Base-by-base conservation (phyloP, 352 stramenopile species). In the Pythium biforme region DNA sequence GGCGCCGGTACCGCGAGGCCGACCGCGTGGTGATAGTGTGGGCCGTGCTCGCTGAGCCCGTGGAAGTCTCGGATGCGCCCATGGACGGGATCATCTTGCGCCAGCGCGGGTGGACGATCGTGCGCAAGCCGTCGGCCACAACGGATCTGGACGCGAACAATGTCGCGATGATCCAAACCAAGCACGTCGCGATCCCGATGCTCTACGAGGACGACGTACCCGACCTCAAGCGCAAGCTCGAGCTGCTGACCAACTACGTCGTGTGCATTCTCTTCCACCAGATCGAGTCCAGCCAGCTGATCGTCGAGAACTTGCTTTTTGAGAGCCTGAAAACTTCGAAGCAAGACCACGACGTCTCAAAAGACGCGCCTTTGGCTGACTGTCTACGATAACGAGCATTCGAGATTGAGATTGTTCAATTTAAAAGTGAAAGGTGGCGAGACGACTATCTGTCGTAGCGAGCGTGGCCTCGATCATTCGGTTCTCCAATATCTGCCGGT, bases 11-110 rank as follows among this genome's bases (percentile, higher is more conserved):
- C 25, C 11, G 19, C 3, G 59, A 66, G 19, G 19, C 17, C 4
- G 51, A 66, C 27, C 59, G 59, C 31, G 43, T 61, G 1, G 45
- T 66, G 5, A 55, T 66, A 22, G 29, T 66, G 2, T 66, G 59
- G 59, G 51, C 41, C 17, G 31, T 55, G 3, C 39, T 60, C 2
- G 59, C 40, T 8, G 59, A 62, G 26, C 60, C 60, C 0, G 27
- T 57, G 2, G 52, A 68, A 47, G 52, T 68, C 1, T 61, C 51
- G 12, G 33, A 56, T 46, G 46, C 43, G 1, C 34, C 60, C 8
- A 61, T 68, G 60, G 52, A 60, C 27, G 45, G 60, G 2, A 56
- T 68, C 22, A 15, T 57, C 22, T 20, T 68, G 22, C 43, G 45
- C 1, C 60, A 68, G 29, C 51, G 29, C 4, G 60, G 52, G 1